A percentile compares a stretch with the other conserved stretches of the same genome.
Evolutionary conservation across 2,329 filamentous ascomycete species (phyloP).

Genomic region (Ilyonectria destructans): DNA sequence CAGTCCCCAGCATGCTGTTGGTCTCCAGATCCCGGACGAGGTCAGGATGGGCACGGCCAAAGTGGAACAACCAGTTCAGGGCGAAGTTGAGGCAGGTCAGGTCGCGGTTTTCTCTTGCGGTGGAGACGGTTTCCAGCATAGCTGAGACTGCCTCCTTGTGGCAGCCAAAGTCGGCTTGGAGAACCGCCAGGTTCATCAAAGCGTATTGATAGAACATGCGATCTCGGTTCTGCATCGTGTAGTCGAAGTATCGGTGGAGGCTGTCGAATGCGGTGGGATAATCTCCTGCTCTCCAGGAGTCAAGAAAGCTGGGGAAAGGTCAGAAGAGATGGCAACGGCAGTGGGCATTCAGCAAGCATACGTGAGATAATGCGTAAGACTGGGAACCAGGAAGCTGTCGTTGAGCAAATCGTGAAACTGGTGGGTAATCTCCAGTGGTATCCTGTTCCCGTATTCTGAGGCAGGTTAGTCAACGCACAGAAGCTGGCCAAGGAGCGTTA

Average conservation of each 20-base stretch:
- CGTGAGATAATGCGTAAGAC: conserved; percentile 83
- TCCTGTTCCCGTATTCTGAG: conserved; percentile 81
- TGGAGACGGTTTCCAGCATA: conserved; percentile 95
- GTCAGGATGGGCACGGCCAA: conserved; percentile 87
- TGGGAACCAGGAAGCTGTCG: conserved; percentile 79
- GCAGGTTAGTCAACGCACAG: conserved; percentile 23
- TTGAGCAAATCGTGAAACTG: conserved; percentile 80
- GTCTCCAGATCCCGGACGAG: conserved; percentile 81
- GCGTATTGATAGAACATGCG: conserved; percentile 95
- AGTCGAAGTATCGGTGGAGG: conserved; percentile 96
- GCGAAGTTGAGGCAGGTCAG: conserved; percentile 95
- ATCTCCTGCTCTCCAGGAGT: conserved; percentile 93
- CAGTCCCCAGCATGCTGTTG: conserved; percentile 81
- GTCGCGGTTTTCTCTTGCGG: conserved; percentile 94
- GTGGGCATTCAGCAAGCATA: conserved; percentile 50
- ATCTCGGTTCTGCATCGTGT: conserved; percentile 89
- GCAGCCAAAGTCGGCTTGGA: conserved; percentile 96
- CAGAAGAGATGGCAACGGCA: conserved; percentile 21
- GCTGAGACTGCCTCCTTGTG: conserved; percentile 91
- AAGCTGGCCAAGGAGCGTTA: conserved; percentile 17
- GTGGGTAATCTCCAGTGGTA: conserved; percentile 82
- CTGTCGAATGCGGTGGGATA: conserved; percentile 92
- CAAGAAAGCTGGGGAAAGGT: conserved; percentile 77
- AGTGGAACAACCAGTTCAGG: conserved; percentile 96
- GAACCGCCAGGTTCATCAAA: conserved; percentile 90